A percentile compares a stretch with the other conserved stretches of the same genome.
These are phyloP conservation scores for Calophaca sinica DNA, from an alignment of 306 rosid species.

Conservation along the genomic window DNA sequence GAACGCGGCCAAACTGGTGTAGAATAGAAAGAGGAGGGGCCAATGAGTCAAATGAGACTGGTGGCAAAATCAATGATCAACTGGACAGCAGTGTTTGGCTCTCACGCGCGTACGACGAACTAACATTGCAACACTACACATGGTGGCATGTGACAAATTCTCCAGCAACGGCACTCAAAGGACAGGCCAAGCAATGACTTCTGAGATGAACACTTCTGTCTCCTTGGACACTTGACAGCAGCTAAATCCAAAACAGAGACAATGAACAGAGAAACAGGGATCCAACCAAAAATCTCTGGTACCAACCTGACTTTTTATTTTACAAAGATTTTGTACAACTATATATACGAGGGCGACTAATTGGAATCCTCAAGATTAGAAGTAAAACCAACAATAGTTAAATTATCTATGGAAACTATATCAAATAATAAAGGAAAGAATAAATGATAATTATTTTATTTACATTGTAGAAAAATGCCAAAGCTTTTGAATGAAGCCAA, in stretches of 20 bases:
- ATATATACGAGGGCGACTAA: not conserved
- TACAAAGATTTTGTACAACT: not conserved
- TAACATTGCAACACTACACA: not conserved
- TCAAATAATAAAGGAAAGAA: not conserved
- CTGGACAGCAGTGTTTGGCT: not conserved
- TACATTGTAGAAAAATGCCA: constrained; percentile 34
- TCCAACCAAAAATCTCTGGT: not conserved
- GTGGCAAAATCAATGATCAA: not conserved
- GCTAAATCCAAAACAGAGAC: not conserved
- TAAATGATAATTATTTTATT: not conserved
- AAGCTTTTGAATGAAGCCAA: constrained; percentile 27
- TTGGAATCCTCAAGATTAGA: not conserved
- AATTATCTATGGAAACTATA: not conserved
- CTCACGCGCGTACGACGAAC: not conserved
- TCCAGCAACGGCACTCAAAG: not conserved
- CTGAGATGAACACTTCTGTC: not conserved
- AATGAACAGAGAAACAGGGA: not conserved
- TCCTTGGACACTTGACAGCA: not conserved
- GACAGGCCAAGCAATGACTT: not conserved
- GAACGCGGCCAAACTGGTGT: not conserved
- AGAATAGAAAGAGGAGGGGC: not conserved
- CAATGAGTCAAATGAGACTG: not conserved
- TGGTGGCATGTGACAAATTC: not conserved
- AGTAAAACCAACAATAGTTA: not conserved
- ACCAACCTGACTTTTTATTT: not conserved